Evolutionary conservation across 352 stramenopile species (phyloP).

Genomic region (Blastocystis sp.): DNA sequence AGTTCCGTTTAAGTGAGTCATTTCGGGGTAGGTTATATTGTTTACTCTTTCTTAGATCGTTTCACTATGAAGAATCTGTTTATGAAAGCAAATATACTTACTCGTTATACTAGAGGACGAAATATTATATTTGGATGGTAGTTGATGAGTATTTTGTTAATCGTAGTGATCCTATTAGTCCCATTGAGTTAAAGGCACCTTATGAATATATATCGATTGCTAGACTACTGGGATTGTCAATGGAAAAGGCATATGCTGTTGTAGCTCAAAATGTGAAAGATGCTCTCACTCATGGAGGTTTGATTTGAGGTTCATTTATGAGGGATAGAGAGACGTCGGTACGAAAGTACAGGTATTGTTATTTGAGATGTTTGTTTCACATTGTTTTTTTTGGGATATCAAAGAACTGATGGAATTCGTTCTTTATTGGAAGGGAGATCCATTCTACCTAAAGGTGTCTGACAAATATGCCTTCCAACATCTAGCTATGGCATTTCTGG

Average conservation of each 20-base stretch:
- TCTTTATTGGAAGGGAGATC: slow-evolving; percentile 45
- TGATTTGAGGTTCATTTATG: background rate
- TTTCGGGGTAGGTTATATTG: background rate
- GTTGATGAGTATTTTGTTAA: background rate
- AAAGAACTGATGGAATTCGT: background rate
- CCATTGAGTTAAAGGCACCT: background rate
- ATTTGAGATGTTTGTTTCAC: slow-evolving; percentile 8
- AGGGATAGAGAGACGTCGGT: slow-evolving; percentile 16
- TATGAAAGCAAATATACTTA: background rate
- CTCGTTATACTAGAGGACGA: background rate
- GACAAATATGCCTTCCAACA: slow-evolving; percentile 29
- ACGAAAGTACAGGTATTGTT: background rate
- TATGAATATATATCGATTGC: slow-evolving; percentile 42
- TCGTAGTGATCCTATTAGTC: slow-evolving; percentile 19
- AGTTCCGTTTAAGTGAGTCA: background rate
- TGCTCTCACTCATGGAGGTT: slow-evolving; percentile 21
- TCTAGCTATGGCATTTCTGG: slow-evolving; percentile 22
- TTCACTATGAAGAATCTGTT: background rate
- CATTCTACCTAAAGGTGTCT: background rate
- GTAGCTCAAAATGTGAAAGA: background rate
- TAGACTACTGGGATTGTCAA: background rate
- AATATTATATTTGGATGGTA: slow-evolving; percentile 35
- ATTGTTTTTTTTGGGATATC: background rate
- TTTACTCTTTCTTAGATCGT: background rate
- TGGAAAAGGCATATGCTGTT: slow-evolving; percentile 22